Percentiles rank a stretch among this genome's conserved stretches.
Conservation (phyloP, 352 stramenopile species). For the Lagenidium giganteum region DNA sequence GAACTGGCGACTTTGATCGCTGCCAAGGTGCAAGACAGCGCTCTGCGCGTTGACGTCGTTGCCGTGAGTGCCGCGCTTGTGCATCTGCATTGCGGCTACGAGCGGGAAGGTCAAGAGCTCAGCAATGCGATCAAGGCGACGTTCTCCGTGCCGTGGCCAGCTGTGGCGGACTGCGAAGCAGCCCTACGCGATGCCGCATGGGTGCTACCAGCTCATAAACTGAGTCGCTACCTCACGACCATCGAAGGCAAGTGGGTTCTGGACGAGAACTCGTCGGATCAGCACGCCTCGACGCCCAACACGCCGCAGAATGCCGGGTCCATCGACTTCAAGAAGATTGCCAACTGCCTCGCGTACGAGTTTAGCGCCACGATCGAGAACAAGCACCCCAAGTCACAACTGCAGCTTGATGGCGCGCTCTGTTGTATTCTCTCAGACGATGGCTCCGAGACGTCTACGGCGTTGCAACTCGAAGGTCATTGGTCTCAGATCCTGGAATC, state of each 20-base stretch:
- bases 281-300: conserved; percentile 26
- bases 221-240: conserved; percentile 44
- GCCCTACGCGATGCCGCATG: conserved; percentile 51
- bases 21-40: conserved; percentile 20
- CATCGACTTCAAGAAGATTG: conserved; percentile 47
- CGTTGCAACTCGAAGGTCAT: conserved; percentile 71
- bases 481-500: conserved; percentile 60
- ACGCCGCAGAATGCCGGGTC: conserved; percentile 60
- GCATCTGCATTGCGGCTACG: conserved; percentile 66
- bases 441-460: conserved; percentile 4
- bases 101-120: conserved; percentile 42
- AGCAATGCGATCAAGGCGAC: conserved; percentile 27
- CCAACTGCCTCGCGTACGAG: conserved; percentile 59
- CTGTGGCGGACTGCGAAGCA: conserved; percentile 12
- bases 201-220: conserved; percentile 34
- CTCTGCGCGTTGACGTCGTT: conserved; percentile 19
- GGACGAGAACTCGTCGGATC: conserved; percentile 70
- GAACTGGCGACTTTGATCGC: conserved; percentile 33
- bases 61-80: conserved; percentile 41
- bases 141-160: conserved; percentile 31
- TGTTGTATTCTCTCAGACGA: conserved; percentile 13
- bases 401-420: conserved; percentile 61
- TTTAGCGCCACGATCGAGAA: conserved; percentile 54
- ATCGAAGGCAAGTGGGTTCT: conserved; percentile 78
- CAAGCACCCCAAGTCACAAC: conserved; percentile 24